These are phyloP conservation scores for Hsuehochloa calcarea DNA, from an alignment of 176 grass and related monocot species.

Conservation along the genomic window DNA sequence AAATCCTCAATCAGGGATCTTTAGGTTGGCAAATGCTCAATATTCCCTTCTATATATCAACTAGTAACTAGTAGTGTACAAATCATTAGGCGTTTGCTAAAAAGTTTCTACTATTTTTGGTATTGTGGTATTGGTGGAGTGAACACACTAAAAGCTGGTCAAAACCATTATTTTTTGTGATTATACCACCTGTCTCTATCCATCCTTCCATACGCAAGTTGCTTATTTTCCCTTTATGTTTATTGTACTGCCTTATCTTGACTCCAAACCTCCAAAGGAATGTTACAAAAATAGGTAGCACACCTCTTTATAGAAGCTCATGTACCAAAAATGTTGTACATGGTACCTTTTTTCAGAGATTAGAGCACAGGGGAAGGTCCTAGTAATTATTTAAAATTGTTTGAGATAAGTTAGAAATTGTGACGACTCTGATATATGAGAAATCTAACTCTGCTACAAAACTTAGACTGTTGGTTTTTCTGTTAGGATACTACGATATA, in stretches of 20 bases:
- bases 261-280: background rate
- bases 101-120: background rate
- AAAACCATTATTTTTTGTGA: background rate
- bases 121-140: background rate
- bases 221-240: background rate
- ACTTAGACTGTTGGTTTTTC: background rate
- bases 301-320: background rate
- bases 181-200: background rate
- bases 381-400: background rate
- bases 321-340: background rate
- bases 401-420: background rate
- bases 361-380: background rate
- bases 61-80: background rate
- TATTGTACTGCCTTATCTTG: background rate
- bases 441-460: background rate
- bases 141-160: background rate
- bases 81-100: background rate
- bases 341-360: background rate
- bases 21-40: no score
- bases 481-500: background rate
- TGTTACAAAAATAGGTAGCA: background rate
- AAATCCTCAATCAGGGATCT: no score
- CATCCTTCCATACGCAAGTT: background rate
- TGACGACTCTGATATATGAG: background rate
- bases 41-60: background rate